Evolutionary conservation across 306 rosid species (phyloP).

Genomic region (Begonia loranthoides): DNA sequence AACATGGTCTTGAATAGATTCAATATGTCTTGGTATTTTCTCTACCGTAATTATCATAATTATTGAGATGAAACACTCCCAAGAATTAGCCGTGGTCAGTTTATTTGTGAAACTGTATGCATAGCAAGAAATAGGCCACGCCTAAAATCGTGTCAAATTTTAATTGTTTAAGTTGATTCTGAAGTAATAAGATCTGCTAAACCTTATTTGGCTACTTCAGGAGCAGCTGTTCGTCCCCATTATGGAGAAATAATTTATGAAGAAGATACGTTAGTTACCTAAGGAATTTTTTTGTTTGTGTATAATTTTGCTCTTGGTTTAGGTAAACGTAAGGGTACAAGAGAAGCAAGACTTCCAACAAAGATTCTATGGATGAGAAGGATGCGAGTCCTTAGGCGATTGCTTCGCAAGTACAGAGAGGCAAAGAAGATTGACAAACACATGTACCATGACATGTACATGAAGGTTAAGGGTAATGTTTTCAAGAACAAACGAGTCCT

Average conservation of each 20-base stretch:
- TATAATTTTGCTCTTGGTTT: slow-evolving; percentile 3
- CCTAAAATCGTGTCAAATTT: slow-evolving; percentile 3
- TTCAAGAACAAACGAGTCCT: slow-evolving; percentile 92
- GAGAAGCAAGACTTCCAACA: slow-evolving; percentile 96
- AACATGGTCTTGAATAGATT: too few relatives aligned
- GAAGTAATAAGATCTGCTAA: not conserved
- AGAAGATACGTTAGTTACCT: not conserved
- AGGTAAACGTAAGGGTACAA: slow-evolving; percentile 96
- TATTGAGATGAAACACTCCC: not conserved
- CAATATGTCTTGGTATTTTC: too few relatives aligned
- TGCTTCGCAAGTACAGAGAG: slow-evolving; percentile 93
- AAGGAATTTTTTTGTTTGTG: not conserved
- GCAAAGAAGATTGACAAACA: slow-evolving; percentile 88
- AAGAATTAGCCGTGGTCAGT: slow-evolving; percentile 7
- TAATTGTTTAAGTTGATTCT: slow-evolving; percentile 3
- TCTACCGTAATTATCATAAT: not conserved
- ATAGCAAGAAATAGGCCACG: slow-evolving; percentile 1
- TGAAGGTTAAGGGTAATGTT: slow-evolving; percentile 97
- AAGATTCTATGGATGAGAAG: slow-evolving; percentile 96
- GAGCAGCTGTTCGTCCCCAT: not conserved
- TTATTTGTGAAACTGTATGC: not conserved
- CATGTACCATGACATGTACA: slow-evolving; percentile 98
- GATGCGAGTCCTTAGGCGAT: slow-evolving; percentile 85
- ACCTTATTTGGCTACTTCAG: not conserved
- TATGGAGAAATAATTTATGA: not conserved